Evolutionary conservation across 345 rosid genomes (phyloP), one percentile per base, ranked within the genome.

Genomic region (Stellera chamaejasme): DNA sequence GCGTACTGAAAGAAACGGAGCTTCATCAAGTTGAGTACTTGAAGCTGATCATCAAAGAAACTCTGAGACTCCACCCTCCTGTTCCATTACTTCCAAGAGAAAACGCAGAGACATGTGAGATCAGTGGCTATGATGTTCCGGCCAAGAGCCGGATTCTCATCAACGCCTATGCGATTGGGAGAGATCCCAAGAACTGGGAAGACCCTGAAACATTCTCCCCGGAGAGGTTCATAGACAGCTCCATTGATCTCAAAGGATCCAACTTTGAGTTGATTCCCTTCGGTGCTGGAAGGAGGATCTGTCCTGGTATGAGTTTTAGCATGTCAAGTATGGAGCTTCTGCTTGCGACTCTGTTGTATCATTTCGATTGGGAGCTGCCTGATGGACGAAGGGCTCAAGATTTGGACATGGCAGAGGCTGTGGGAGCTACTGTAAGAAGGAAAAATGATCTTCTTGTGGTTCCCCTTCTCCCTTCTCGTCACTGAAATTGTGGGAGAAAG

Each of bases 1-100:
- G 54, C 36, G 1, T 19, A 6, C 64, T 68, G 6, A 45, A 45
- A 3, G 78, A 73, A 52, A 62, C 55, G 12, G 66, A 61, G 13
- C 23, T 67, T 9, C 49, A 60, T 2, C 15, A n/a, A 15, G 10
- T 48, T 7, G 9, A 48, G 15, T 48, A 48, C 23, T n/a, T 48
- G 23, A 15, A 48, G 10, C 10, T 48, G 16, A 23, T 48, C 23
- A n/a, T 48, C 15, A 48, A 48, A 48, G 51, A 48, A 48, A 48
- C 19, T 48, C 23, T 48, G 3, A 48, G 51, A 23, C 10, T 48
- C 4, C 51, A 48, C 2, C 51, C 51, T 48, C 23, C 23, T n/a
- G 16, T 10, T 9, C 23, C 51, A 10, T 4, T 48, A 32, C 5
- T 32, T 4, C 10, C 36, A 1, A 23, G 36, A 23, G 28, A 51